Evolutionary conservation across 139 green algal genomes (phyloP).

Genomic region (Chlamydomonas sp.): DNA sequence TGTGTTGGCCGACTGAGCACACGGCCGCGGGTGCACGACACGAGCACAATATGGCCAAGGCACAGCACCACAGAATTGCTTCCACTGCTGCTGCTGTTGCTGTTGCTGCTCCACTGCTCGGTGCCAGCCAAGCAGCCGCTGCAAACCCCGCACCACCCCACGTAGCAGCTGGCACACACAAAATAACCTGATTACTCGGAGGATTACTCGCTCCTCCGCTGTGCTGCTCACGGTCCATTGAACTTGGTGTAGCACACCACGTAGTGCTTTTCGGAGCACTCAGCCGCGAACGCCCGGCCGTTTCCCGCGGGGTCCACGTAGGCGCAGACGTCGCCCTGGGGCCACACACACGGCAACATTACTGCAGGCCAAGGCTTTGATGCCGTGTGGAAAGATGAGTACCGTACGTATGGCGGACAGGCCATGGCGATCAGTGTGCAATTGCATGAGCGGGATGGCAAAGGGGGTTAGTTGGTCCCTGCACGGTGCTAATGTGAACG

Average conservation of each 20-base stretch:
- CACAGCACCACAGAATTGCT: not conserved
- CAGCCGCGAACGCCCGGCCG: not conserved
- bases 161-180: not conserved
- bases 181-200: not conserved
- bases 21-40: no score
- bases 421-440: no score
- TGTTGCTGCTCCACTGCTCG: not conserved
- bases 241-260: constrained; percentile 14
- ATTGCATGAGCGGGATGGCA: no score
- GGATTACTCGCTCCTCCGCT: not conserved
- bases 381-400: no score
- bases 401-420: no score
- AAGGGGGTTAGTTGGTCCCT: no score
- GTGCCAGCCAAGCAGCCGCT: not conserved
- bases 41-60: not conserved
- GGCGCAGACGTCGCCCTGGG: not conserved
- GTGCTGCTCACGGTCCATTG: not conserved
- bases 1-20: no score
- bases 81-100: not conserved
- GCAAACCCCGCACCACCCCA: not conserved
- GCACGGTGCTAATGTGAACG: no score
- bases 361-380: no score
- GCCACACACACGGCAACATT: not conserved
- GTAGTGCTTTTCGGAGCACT: constrained; percentile 1
- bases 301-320: no score